phyloP scores from a whole-genome alignment of 805 yeast species.

The Debaryomyces castellii region DNA sequence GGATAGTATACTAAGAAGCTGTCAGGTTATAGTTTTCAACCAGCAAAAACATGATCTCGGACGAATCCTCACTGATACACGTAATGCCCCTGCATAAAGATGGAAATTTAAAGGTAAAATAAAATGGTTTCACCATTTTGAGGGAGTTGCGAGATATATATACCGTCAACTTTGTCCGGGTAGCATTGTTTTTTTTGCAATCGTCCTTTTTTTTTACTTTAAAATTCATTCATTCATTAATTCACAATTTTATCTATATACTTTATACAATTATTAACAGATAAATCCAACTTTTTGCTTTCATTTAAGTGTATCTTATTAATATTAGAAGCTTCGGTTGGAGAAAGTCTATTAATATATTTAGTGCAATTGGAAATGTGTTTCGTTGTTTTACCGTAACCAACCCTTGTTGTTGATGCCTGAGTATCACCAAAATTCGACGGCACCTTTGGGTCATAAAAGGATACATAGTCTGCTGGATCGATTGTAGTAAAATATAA shows the following conservation, averaged over 20 bases:
- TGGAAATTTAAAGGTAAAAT: constrained; percentile 33
- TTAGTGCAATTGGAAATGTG: background rate
- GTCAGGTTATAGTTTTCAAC: constrained; percentile 99
- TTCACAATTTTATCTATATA: background rate
- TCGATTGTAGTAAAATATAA: constrained; percentile 30
- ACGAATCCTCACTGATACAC: constrained; percentile 99
- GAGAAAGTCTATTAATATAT: background rate
- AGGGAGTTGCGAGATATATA: constrained; percentile 9
- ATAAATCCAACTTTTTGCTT: background rate
- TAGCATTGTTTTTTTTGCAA: background rate
- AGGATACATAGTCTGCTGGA: constrained; percentile 12
- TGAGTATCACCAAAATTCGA: background rate
- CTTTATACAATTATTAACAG: background rate
- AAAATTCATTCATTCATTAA: too few relatives aligned
- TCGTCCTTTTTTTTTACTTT: background rate
- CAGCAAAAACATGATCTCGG: constrained; percentile 99
- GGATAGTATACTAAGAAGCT: constrained; percentile 54
- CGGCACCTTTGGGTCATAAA: constrained; percentile 14
- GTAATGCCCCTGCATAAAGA: constrained; percentile 99
- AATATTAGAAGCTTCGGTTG: background rate
- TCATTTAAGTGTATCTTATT: background rate
- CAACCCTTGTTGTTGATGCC: background rate
- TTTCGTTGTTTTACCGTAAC: background rate
- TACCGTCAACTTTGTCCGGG: constrained; percentile 8
- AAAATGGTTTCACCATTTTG: constrained; percentile 7